Evolutionary conservation across 768 basidiomycete genomes (phyloP), one percentile per base, ranked within the genome.

Genomic region (Mycena chlorophos): DNA sequence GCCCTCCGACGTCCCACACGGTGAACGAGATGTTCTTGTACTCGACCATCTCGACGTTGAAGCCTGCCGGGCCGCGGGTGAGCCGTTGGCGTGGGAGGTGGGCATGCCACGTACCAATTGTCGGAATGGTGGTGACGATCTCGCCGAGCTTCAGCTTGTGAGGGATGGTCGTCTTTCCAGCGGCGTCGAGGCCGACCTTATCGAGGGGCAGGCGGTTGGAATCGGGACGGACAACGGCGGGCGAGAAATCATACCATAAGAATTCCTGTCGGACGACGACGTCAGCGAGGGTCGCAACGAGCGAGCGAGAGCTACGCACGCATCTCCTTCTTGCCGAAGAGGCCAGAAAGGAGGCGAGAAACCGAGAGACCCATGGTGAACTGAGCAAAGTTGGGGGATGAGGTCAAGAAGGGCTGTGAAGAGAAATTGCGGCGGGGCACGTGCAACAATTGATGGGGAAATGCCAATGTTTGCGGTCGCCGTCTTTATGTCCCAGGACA

Each of bases 1-100:
- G 96, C 67, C 96, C 97, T 85, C 97, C 97, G 62, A 99, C 97
- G 78, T 99, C 97, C 97, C 97, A 98, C 43, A 98, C 97, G 22
- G 96, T 99, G 86, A 99, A 99, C 23, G 94, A 97, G 63, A 98
- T 98, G 82, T 98, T 99, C 85, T 98, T 98, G 80, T 99, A 98
- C 75, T 98, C 96, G 64, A 99, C 97, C 58, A 97, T 98, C 83
- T 99, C 97, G 66, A 99, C 97, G 72, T 99, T 99, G 83, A 99
- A 99, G 57, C 97, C 97, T 98, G 63, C 22, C 34, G n/a, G 50
- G 57, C 53, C 26, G 58, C 65, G 56, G 68, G 66, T 54, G 55
- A 65, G 55, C 55, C 47, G 25, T 26, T 54, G 54, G 49, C 60
- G 54, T 39, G 34, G 40, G 28, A 34, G 57, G 51, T 34, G 45